Evolutionary conservation across 2,329 filamentous ascomycete genomes (phyloP).

Genomic region (Penicillium sp.): DNA sequence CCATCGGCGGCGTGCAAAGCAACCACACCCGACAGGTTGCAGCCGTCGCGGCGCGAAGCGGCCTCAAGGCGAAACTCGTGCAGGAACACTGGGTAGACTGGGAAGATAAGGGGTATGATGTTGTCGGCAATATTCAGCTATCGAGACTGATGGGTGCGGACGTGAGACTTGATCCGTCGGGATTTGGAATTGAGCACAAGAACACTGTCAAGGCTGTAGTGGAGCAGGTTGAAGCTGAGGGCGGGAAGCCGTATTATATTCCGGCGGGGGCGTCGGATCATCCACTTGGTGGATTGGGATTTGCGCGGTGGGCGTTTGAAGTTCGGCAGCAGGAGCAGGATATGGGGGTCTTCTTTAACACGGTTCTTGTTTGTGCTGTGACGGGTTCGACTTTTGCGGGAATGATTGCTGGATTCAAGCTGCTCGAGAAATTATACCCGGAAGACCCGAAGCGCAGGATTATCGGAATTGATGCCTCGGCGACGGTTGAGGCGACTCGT

Average conservation of each 20-base stretch:
- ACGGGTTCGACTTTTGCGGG: conserved; percentile 73
- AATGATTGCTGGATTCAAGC: conserved; percentile 73
- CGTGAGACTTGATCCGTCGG: conserved; percentile 61
- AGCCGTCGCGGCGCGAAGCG: conserved; percentile 62
- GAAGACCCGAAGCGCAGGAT: conserved; percentile 54
- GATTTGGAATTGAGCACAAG: conserved; percentile 72
- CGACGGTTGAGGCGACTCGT: conserved; percentile 63
- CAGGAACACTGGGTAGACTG: conserved; percentile 73
- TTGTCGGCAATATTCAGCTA: conserved; percentile 72
- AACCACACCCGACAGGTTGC: conserved; percentile 72
- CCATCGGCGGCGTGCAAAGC: conserved; percentile 69
- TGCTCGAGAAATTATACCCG: conserved; percentile 56
- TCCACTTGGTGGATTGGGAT: conserved; percentile 69
- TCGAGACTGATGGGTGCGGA: conserved; percentile 69
- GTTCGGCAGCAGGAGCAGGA: conserved; percentile 65
- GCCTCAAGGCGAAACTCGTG: conserved; percentile 56
- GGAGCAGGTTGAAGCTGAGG: conserved; percentile 56
- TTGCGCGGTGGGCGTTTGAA: conserved; percentile 72
- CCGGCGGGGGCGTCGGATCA: conserved; percentile 73
- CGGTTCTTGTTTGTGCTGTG: conserved; percentile 69
- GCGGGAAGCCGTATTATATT: conserved; percentile 70
- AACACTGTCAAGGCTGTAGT: conserved; percentile 59
- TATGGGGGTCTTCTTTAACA: conserved; percentile 68
- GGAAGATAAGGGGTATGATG: conserved; percentile 62
- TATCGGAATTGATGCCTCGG: conserved; percentile 68